Base-by-base conservation (phyloP, 352 stramenopile genomes). In the Aphanomyces stellatus region DNA sequence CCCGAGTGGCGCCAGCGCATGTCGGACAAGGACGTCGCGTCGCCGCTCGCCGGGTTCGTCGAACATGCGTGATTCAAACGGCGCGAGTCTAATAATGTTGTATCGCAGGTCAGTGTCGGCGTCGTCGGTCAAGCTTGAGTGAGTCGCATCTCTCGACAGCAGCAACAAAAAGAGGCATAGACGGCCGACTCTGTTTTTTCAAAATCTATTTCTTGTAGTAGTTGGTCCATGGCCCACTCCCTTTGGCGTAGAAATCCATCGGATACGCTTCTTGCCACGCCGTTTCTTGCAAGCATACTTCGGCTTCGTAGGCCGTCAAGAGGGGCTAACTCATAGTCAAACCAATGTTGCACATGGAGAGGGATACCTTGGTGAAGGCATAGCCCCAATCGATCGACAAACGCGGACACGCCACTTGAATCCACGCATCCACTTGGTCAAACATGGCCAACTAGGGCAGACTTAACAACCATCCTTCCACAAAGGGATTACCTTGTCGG, bases 321-420 rank as follows among this genome's bases (percentile, higher is more conserved):
- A 99, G 78, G 7, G 97, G 97, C 76, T 90, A 51, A n/a, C n/a
- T 19, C 61, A 48, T 43, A 24, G 22, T 8, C 4, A 40, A 15
- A 13, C 46, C 3, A n/a, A 51, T 24, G 51, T 65, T 17, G 31
- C 25, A 19, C 17, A 66, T 43, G 25, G n/a, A 56, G 19, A 27
- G 35, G 6, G 15, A 42, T 2, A 90, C 86, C 76, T 96, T 97
- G 27, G 76, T 75, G 63, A 99, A 98, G 41, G 92, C 91, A 69
- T 98, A 96, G 57, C 97, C 97, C 97, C 97, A 99, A 75, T 99
- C 97, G 37, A 99, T 97, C 27, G 90, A 98, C 15, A 99, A 80
- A 15, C 97, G 81, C 3, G 97, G 97, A 74, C 97, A 99, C 19
- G 97, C 96, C 46, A 99, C 91, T 77, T 99, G 97, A 51, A 99